Conservation (phyloP, 257 asterid species). For the Nicotiana sylvestris region DNA sequence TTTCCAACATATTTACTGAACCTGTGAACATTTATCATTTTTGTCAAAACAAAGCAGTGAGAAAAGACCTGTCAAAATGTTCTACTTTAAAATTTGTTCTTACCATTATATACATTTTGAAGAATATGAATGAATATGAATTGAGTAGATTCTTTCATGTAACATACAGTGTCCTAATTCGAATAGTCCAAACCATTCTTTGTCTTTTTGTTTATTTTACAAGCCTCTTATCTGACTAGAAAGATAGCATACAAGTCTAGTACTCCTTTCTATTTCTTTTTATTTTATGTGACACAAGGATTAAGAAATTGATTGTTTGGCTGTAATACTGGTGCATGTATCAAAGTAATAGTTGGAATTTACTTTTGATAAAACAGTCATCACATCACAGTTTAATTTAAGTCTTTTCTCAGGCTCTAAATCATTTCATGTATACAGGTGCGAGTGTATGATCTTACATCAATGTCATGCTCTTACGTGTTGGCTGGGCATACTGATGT, state of each 20-base stretch:
- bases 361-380: neutral
- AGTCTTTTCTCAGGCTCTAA: neutral
- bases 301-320: neutral
- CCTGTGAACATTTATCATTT: neutral
- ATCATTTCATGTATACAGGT: constrained; percentile 38
- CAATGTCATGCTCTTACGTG: constrained; percentile 95
- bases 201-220: neutral
- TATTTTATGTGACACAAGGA: neutral
- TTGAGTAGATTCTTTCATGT: neutral
- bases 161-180: neutral
- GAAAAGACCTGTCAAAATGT: neutral
- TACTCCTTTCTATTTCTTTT: neutral
- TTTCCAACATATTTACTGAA: neutral
- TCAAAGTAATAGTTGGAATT: neutral
- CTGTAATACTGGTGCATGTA: neutral
- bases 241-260: neutral
- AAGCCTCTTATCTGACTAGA: neutral
- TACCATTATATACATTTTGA: neutral
- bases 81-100: neutral
- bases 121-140: neutral
- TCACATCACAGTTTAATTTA: neutral
- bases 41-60: neutral
- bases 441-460: constrained; percentile 86
- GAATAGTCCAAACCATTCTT: neutral
- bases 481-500: constrained; percentile 86